These are phyloP conservation scores for Colletotrichum viniferum DNA, from an alignment of 2,329 filamentous ascomycete genomes.

Conservation along the genomic window DNA sequence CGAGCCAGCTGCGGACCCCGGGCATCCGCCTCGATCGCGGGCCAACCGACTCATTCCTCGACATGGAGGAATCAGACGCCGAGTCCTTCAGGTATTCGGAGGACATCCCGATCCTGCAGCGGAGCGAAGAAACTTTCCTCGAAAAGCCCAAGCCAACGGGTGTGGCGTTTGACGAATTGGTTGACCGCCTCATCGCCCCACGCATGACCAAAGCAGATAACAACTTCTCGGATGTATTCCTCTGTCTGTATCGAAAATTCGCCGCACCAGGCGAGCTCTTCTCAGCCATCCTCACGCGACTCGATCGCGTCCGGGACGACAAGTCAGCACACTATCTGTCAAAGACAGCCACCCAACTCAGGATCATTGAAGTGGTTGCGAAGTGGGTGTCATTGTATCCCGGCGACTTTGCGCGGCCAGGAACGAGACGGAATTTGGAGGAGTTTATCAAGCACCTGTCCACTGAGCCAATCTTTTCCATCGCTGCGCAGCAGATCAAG, in stretches of 20 bases:
- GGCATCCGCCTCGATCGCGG: constrained; percentile 57
- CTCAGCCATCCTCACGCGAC: constrained; percentile 75
- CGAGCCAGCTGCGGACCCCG: constrained; percentile 54
- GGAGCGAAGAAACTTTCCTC: constrained; percentile 67
- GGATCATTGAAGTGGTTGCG: constrained; percentile 82
- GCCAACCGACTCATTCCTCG: constrained; percentile 62
- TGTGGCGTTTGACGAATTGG: constrained; percentile 71
- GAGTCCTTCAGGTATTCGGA: constrained; percentile 71
- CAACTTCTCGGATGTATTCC: constrained; percentile 87
- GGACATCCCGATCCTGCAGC: constrained; percentile 69
- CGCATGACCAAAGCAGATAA: constrained; percentile 85
- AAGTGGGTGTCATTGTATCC: constrained; percentile 92
- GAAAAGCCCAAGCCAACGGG: constrained; percentile 58
- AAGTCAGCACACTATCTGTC: constrained; percentile 72
- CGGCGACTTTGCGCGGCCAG: constrained; percentile 85
- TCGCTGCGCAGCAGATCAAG: constrained; percentile 84
- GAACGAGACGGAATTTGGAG: constrained; percentile 73
- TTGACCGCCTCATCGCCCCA: constrained; percentile 83
- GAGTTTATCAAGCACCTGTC: constrained; percentile 79
- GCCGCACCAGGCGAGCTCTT: constrained; percentile 81
- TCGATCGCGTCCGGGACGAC: constrained; percentile 73
- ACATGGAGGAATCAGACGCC: constrained; percentile 72
- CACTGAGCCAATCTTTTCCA: constrained; percentile 79
- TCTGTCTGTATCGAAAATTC: constrained; percentile 94
- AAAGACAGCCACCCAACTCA: constrained; percentile 80